Base-by-base conservation (phyloP, 208 protist genomes). In the Crithidia expoeki region DNA sequence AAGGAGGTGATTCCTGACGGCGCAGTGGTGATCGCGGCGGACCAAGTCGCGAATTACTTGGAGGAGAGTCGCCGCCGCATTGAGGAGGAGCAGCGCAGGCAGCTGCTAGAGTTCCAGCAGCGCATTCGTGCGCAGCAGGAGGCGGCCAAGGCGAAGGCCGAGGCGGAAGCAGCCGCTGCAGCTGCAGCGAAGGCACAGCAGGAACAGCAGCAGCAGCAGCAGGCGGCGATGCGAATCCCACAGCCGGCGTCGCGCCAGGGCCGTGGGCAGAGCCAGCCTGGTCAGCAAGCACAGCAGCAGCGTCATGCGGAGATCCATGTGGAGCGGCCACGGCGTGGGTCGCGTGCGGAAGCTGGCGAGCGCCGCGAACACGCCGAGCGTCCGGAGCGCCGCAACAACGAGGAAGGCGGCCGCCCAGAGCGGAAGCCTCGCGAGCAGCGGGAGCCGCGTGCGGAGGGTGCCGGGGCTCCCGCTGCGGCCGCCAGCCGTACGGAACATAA, bases 1-100 rank as follows among this genome's bases (percentile, higher is more conserved):
- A 72, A 88, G 63, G 88, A 96, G 61, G 74, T 83, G 28, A 86
- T 94, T 32, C 91, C 91, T 12, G 79, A 80, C 23, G 84, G 84
- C 19, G 64, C 76, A 17, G 81, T 85, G 46, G 78, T 96, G 51
- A 78, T 96, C 52, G 72, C 80, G 7, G 79, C 76, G 19, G 85
- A 86, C 30, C 59, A 96, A 74, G 75, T 93, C 32, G 77, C 74
- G n/a, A 73, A 74, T 47, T 80, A 89, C 52, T 73, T 90, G 12
- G 60, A 75, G 55, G 69, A 79, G 51, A 61, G 53, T 25, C 65
- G 66, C 27, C 59, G 59, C 36, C 67, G 61, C 23, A 46, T 71
- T 16, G 63, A 76, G 76, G 69, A 88, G 72, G 73, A 74, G 72
- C 65, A 83, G 70, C 64, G 55, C 27, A 55, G 71, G 38, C 55